Conservation (phyloP, 1,284 basidiomycete genomes). For the Puccinia brachypodii region DNA sequence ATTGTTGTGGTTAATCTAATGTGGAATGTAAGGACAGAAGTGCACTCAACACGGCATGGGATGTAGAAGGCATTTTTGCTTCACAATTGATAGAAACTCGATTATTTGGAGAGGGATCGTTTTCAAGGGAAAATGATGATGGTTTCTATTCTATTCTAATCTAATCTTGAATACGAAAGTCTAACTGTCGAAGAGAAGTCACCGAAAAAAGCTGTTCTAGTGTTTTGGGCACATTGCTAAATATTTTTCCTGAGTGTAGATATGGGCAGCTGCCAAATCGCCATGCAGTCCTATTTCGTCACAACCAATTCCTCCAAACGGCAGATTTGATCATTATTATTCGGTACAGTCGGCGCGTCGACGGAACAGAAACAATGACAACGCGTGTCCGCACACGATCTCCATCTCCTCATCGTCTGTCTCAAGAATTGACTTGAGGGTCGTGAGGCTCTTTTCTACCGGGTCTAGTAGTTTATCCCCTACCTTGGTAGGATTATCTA, state of each 20-base stretch:
- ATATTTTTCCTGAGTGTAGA: not conserved
- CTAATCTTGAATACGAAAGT: too few relatives aligned
- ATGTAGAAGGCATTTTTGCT: too few relatives aligned
- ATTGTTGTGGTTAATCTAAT: too few relatives aligned
- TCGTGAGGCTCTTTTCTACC: slow-evolving; percentile 22
- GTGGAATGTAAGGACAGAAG: too few relatives aligned
- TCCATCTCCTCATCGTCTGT: slow-evolving; percentile 26
- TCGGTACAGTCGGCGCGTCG: not conserved
- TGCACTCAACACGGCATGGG: too few relatives aligned
- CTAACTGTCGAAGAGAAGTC: too few relatives aligned
- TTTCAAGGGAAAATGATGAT: too few relatives aligned
- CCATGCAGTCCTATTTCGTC: not conserved
- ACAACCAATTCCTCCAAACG: not conserved
- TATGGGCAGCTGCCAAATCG: too few relatives aligned
- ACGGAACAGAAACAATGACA: slow-evolving; percentile 38
- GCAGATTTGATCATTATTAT: not conserved
- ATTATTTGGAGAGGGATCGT: too few relatives aligned
- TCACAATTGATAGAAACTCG: too few relatives aligned
- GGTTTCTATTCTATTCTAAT: too few relatives aligned
- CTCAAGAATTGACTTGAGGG: slow-evolving; percentile 16
- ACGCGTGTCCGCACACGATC: slow-evolving; percentile 42
- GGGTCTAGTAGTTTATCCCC: slow-evolving; percentile 28
- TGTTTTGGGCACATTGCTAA: not conserved
- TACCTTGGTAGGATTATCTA: slow-evolving; percentile 31
- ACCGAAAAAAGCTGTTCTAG: too few relatives aligned